Percentiles rank a stretch among this genome's conserved stretches.
Conservation (phyloP, 257 asterid species). For the Paraleonurus japonicus region DNA sequence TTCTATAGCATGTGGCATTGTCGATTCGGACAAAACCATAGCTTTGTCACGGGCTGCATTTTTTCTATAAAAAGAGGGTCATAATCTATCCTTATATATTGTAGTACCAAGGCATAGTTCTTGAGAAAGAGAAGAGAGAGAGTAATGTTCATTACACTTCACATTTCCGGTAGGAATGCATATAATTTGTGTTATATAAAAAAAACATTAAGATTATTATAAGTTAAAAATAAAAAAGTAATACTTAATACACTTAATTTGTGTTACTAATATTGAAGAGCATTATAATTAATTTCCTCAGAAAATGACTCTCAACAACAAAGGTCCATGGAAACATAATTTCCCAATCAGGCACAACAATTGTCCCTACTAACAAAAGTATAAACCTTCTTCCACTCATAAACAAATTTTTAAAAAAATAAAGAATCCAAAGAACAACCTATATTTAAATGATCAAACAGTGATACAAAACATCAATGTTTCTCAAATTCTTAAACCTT, state of each 20-base stretch:
- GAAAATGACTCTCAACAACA: slow-evolving; percentile 31
- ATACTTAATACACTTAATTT: too few relatives aligned
- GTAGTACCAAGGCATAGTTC: slow-evolving; percentile 19
- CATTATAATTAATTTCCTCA: too few relatives aligned
- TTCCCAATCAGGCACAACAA: slow-evolving; percentile 11
- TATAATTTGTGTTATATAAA: too few relatives aligned
- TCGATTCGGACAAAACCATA: slow-evolving; percentile 31
- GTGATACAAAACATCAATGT: too few relatives aligned
- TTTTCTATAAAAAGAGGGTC: slow-evolving; percentile 11
- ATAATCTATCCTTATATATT: slow-evolving; percentile 20
- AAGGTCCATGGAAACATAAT: slow-evolving; percentile 16
- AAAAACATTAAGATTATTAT: too few relatives aligned
- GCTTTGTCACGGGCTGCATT: slow-evolving; percentile 38
- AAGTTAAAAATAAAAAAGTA: too few relatives aligned
- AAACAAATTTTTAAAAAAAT: background rate
- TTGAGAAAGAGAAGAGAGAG: slow-evolving; percentile 2
- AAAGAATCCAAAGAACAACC: background rate
- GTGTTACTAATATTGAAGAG: too few relatives aligned
- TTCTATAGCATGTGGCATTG: slow-evolving; percentile 39
- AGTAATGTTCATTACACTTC: slow-evolving; percentile 1
- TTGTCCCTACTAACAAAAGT: slow-evolving; percentile 23
- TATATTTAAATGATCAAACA: background rate
- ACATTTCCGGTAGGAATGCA: too few relatives aligned
- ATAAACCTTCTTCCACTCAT: slow-evolving; percentile 7
- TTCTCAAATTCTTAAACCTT: background rate